These are phyloP conservation scores for Pueraria montana DNA, from an alignment of 306 rosid species.

Conservation along the genomic window DNA sequence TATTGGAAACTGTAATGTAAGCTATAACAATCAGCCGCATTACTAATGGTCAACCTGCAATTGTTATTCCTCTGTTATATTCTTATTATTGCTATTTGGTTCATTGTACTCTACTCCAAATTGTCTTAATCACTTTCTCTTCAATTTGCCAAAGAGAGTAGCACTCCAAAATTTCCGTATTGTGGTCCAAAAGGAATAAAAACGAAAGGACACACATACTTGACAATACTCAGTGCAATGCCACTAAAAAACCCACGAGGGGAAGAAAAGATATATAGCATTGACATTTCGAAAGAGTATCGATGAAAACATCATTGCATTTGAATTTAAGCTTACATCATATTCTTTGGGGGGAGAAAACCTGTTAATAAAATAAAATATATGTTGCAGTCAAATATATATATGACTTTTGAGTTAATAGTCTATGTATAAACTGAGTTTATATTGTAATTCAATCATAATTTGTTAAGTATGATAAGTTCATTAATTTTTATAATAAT, in stretches of 20 bases:
- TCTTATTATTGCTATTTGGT: conserved; percentile 5
- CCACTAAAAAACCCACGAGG: neutral
- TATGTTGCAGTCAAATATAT: neutral
- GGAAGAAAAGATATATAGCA: neutral
- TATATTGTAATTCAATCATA: no score
- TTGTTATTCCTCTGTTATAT: conserved; percentile 24
- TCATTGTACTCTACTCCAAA: neutral
- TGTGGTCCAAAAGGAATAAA: neutral
- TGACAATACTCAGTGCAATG: conserved; percentile 15
- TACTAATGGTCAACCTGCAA: neutral
- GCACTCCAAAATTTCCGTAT: conserved; percentile 6
- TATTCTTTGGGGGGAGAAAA: neutral
- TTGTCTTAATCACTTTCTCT: conserved; percentile 15
- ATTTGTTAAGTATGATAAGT: no score
- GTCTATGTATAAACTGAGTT: no score
- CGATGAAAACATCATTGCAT: neutral
- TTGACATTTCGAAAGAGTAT: conserved; percentile 2
- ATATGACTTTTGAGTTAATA: no score
- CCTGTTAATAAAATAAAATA: neutral
- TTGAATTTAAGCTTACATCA: neutral
- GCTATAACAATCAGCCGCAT: neutral
- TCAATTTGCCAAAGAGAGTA: conserved; percentile 3
- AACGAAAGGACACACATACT: neutral
- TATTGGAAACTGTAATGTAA: conserved; percentile 84
- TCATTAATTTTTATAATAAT: no score